These are phyloP conservation scores for Diaporthe sp. DNA, from an alignment of 2,329 filamentous ascomycete genomes.

Conservation along the genomic window DNA sequence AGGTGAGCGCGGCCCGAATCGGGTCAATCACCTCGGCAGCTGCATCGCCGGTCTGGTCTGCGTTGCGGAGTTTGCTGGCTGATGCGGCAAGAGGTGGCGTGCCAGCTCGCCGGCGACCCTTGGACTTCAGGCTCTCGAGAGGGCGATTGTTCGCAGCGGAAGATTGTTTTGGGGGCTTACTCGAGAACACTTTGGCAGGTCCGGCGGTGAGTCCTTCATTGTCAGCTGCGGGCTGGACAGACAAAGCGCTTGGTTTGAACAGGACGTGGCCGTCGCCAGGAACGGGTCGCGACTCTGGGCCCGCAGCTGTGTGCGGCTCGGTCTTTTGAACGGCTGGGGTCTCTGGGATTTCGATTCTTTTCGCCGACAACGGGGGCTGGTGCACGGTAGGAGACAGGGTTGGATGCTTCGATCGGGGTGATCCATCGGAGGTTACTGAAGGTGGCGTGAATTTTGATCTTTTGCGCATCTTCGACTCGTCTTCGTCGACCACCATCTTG, in stretches of 20 bases:
- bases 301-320: not conserved
- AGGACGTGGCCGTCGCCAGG: not conserved
- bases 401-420: not conserved
- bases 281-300: not conserved
- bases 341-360: constrained; percentile 46
- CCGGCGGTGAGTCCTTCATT: constrained; percentile 1
- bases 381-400: not conserved
- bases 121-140: constrained; percentile 28
- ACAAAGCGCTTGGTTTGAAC: not conserved
- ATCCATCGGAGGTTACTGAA: not conserved
- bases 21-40: constrained; percentile 63
- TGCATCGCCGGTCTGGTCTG: constrained; percentile 49
- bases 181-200: constrained; percentile 32
- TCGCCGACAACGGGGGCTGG: not conserved
- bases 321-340: constrained; percentile 10
- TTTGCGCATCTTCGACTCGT: constrained; percentile 44
- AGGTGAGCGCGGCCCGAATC: constrained; percentile 72
- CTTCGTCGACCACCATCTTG: constrained; percentile 34
- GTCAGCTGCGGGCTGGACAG: not conserved
- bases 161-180: constrained; percentile 15
- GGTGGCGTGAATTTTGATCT: constrained; percentile 33
- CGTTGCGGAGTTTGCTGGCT: constrained; percentile 41
- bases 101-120: constrained; percentile 46
- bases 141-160: constrained; percentile 20
- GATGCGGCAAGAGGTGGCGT: constrained; percentile 54